phyloP scores from a whole-genome alignment of 139 green algal species.

The Tetratostichococcus sp. region DNA sequence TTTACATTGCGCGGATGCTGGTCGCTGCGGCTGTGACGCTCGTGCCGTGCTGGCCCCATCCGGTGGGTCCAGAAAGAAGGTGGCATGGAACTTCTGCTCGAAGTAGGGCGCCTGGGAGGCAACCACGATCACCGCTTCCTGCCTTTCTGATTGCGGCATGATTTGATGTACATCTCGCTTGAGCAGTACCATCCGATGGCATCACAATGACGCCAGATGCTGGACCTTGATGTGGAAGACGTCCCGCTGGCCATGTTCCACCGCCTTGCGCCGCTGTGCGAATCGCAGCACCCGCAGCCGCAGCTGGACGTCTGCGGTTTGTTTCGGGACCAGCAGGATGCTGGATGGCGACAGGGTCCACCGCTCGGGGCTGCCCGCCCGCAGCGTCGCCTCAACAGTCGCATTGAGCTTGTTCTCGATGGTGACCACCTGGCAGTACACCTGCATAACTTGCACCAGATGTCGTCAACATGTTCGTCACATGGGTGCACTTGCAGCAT shows the following conservation, averaged over 20 bases:
- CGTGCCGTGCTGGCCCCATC: background rate
- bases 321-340: slow-evolving; percentile 38
- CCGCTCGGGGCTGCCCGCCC: slow-evolving; percentile 55
- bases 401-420: slow-evolving; percentile 57
- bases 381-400: slow-evolving; percentile 52
- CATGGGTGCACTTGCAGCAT: too few species aligned
- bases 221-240: slow-evolving; percentile 79
- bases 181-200: too few species aligned
- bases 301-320: slow-evolving; percentile 38
- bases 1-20: too few species aligned
- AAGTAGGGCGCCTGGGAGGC: slow-evolving; percentile 51
- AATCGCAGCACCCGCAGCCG: slow-evolving; percentile 54
- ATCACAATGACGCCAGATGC: too few species aligned
- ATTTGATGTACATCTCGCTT: too few species aligned
- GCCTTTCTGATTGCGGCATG: too few species aligned
- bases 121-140: background rate
- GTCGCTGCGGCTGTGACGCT: background rate
- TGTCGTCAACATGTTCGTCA: too few species aligned
- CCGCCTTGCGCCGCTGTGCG: slow-evolving; percentile 50
- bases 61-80: slow-evolving; percentile 53
- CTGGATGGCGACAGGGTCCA: slow-evolving; percentile 47
- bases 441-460: slow-evolving; percentile 29
- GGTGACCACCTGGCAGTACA: slow-evolving; percentile 43
- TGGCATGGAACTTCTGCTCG: slow-evolving; percentile 67
- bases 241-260: slow-evolving; percentile 57